Base-by-base conservation (phyloP, 2,329 filamentous ascomycete species). In the Xylariaceae sp. region DNA sequence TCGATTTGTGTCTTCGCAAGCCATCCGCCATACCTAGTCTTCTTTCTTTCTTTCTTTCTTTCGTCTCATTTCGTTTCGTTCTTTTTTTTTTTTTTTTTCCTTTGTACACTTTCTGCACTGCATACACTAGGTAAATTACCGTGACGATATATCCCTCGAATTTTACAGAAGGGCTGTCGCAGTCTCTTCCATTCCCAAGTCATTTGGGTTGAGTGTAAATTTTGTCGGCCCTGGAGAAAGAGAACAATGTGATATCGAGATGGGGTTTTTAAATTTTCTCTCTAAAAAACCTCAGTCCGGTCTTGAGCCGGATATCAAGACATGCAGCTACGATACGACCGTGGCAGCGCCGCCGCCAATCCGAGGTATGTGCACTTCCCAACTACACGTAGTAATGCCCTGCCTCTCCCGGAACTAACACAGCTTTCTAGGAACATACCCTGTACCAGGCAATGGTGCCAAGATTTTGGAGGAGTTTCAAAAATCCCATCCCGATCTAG, bases 371-470 rank as follows among this genome's bases (percentile, higher is more conserved):
- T 45, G 26, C 50, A 53, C 51, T 59, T 56, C 56, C 53, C 43
- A 57, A 60, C 59, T 19, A 19, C 19, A 19, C 19, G 44, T 43
- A 59, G 59, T 53, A 59, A 61, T 56, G 27, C 53, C 19, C 51
- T 58, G 35, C 54, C 53, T 62, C 55, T 48, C 55, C 51, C 35
- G 27, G 40, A 31, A 49, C 60, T 65, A 48, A 64, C 60, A 53
- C 56, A 26, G 53, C 26, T 48, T 47, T 61, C 35, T 53, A 72
- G 76, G 73, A 40, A 69, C 68, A 4, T 72, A 71, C 54, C 71
- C 73, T 2, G 68, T 75, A 34, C 64, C 68, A 26, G 73, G 73
- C 37, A 76, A 75, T 64, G 73, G 72, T 3, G 64, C 66, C 27
- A 72, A 67, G 51, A 64, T 71, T 26, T 57, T 73, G 48, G 69